Conservation (phyloP, 352 stramenopile species). For the Phytopythium delawarense region DNA sequence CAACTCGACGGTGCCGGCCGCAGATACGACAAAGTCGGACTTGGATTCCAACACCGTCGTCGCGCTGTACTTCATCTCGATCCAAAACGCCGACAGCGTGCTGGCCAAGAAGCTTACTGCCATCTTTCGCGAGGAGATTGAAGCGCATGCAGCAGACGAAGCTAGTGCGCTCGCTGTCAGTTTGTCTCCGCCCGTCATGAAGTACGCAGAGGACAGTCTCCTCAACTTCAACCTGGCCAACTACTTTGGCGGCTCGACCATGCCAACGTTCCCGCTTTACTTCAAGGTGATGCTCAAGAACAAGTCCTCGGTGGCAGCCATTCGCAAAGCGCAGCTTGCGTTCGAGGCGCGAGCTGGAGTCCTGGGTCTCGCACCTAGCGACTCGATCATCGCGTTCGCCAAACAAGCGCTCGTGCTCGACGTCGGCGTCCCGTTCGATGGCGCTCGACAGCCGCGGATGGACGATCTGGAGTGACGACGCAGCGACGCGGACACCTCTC, state of each 20-base stretch:
- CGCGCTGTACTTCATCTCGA: constrained; percentile 9
- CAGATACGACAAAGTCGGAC: background rate
- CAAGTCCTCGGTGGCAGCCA: background rate
- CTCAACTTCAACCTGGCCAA: background rate
- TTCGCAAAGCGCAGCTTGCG: constrained; percentile 9
- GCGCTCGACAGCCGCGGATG: background rate
- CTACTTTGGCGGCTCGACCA: constrained; percentile 5
- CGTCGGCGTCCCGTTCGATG: background rate
- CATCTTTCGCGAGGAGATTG: constrained; percentile 3
- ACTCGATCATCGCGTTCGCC: constrained; percentile 13
- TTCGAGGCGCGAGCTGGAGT: constrained; percentile 6
- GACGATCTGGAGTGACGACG: background rate
- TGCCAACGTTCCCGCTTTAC: constrained; percentile 1
- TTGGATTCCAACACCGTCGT: background rate
- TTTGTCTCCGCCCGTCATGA: background rate
- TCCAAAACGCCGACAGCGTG: background rate
- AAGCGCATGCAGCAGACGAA: background rate
- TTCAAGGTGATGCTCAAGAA: constrained; percentile 7
- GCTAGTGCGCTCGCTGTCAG: background rate
- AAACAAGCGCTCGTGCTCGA: constrained; percentile 8
- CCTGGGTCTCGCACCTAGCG: constrained; percentile 6
- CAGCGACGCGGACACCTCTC: background rate
- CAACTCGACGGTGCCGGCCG: background rate
- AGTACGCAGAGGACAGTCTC: background rate
- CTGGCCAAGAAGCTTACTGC: background rate